Conservation (phyloP, 768 basidiomycete genomes). For the Termitomyces sp. region DNA sequence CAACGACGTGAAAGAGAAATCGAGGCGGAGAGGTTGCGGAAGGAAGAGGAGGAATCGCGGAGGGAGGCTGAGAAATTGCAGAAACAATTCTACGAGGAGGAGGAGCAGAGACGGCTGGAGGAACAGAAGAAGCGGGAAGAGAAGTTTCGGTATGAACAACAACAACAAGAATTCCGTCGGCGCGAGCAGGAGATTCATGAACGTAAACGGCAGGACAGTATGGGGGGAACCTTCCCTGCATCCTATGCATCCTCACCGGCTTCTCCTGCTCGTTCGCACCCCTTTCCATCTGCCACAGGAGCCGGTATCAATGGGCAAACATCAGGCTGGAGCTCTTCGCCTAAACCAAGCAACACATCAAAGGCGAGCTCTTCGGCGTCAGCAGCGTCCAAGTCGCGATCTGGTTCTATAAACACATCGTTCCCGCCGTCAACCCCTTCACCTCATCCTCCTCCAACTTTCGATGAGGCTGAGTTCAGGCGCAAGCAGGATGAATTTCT, state of each 20-base stretch:
- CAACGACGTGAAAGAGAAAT: constrained; percentile 21
- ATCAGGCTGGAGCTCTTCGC: constrained; percentile 24
- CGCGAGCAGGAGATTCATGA: constrained; percentile 46
- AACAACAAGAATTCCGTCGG: constrained; percentile 38
- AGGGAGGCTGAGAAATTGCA: constrained; percentile 21
- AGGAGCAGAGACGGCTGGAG: constrained; percentile 20
- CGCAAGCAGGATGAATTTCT: constrained; percentile 63
- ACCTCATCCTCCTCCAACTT: constrained; percentile 14
- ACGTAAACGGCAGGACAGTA: constrained; percentile 41
- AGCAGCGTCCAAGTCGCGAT: constrained; percentile 18
- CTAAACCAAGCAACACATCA: constrained; percentile 21
- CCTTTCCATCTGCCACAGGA: constrained; percentile 10
- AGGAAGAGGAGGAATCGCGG: constrained; percentile 22
- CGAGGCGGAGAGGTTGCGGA: constrained; percentile 21
- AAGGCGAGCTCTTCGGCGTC: constrained; percentile 20
- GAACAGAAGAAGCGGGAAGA: constrained; percentile 23
- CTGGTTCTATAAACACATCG: constrained; percentile 32
- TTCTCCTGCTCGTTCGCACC: constrained; percentile 7
- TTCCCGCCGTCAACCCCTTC: constrained; percentile 19
- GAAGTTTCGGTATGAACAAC: constrained; percentile 25
- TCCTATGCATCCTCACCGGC: constrained; percentile 18
- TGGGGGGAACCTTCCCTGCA: constrained; percentile 24
- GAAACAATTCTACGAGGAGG: constrained; percentile 21
- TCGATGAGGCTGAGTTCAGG: constrained; percentile 53
- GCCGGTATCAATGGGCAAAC: constrained; percentile 22